Evolutionary conservation across 257 asterid species (phyloP).

Genomic region (Osmanthus fragrans): DNA sequence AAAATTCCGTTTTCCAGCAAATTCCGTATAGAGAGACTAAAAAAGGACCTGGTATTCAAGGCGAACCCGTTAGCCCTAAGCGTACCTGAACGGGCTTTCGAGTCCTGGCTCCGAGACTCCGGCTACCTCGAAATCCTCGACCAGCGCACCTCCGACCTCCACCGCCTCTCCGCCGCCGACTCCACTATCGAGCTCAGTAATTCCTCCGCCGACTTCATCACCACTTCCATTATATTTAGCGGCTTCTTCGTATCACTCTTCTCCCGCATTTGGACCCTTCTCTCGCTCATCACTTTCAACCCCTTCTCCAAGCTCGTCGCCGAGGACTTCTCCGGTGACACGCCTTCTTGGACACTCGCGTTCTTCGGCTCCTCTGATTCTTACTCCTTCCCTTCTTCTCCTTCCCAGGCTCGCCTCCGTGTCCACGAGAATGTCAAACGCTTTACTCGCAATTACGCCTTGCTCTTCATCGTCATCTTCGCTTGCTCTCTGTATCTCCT

Average conservation of each 20-base stretch:
- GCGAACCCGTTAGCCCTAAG: constrained; percentile 84
- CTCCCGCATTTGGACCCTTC: constrained; percentile 55
- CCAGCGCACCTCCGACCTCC: constrained; percentile 83
- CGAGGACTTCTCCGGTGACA: constrained; percentile 65
- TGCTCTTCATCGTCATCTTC: constrained; percentile 61
- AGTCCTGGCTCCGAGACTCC: constrained; percentile 88
- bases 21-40: not conserved
- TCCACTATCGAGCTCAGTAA: constrained; percentile 10
- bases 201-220: constrained; percentile 21
- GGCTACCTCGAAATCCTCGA: constrained; percentile 85
- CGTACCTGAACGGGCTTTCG: constrained; percentile 83
- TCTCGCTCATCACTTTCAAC: constrained; percentile 72
- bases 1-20: constrained; percentile 22
- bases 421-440: constrained; percentile 95
- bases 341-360: constrained; percentile 75
- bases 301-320: constrained; percentile 82
- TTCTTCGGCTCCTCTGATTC: constrained; percentile 70
- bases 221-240: constrained; percentile 22
- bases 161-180: constrained; percentile 56
- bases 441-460: constrained; percentile 77
- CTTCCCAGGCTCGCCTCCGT: constrained; percentile 83
- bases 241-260: constrained; percentile 38
- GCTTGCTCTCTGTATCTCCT: constrained; percentile 75
- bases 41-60: constrained; percentile 55
- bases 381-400: constrained; percentile 82